phyloP scores from a whole-genome alignment of 495 filamentous ascomycete genomes.

The Astrothelium subdiscretum region DNA sequence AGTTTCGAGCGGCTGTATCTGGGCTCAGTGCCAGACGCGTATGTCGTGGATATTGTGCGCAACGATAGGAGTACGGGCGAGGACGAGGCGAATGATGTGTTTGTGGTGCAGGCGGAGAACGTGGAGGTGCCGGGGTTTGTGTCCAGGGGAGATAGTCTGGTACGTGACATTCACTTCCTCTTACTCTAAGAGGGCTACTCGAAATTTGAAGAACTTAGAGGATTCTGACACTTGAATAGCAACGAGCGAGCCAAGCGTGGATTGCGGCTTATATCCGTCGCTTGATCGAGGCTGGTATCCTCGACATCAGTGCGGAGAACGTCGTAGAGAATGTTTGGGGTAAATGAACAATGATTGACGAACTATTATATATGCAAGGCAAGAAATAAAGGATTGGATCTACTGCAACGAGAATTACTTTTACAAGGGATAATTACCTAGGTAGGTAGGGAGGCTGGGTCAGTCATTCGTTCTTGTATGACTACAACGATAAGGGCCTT shows the following conservation, averaged over 20 bases:
- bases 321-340: neutral
- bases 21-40: neutral
- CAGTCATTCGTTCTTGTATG: neutral
- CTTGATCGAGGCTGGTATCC: neutral
- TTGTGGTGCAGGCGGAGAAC: neutral
- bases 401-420: too few species aligned
- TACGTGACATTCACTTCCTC: neutral
- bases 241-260: neutral
- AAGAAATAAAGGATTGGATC: neutral
- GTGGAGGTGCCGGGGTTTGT: neutral
- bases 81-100: neutral
- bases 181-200: neutral
- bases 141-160: neutral
- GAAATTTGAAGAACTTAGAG: too few species aligned
- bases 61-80: neutral
- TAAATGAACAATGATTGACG: too few species aligned
- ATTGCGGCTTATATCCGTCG: neutral
- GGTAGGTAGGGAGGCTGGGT: too few species aligned
- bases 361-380: too few species aligned
- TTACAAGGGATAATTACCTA: too few species aligned
- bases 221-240: too few species aligned
- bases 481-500: neutral
- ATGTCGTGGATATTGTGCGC: neutral
- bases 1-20: neutral
- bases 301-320: neutral